These are phyloP conservation scores for Geotrichum ghanense DNA, from an alignment of 805 yeast genomes.

Conservation along the genomic window DNA sequence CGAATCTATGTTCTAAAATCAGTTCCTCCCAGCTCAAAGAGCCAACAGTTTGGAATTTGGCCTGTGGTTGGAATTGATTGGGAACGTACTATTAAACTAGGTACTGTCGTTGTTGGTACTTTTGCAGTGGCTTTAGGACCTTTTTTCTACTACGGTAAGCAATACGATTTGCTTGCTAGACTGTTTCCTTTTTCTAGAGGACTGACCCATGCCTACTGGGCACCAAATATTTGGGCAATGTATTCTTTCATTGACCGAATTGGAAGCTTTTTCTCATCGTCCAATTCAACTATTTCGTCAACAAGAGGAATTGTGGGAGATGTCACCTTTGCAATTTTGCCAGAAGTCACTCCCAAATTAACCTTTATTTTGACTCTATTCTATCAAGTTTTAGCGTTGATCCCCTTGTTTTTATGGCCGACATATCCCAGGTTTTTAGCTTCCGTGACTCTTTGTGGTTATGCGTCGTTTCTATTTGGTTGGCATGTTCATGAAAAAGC, in stretches of 20 bases:
- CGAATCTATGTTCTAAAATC: conserved; percentile 51
- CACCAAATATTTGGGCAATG: conserved; percentile 94
- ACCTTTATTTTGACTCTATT: conserved; percentile 77
- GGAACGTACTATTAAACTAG: conserved; percentile 29
- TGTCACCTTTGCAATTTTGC: conserved; percentile 68
- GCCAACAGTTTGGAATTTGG: conserved; percentile 38
- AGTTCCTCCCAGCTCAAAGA: conserved; percentile 14
- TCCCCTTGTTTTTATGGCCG: conserved; percentile 55
- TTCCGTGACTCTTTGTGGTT: conserved; percentile 78
- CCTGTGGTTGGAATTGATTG: conserved; percentile 47
- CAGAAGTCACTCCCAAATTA: conserved; percentile 63
- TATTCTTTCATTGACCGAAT: conserved; percentile 75
- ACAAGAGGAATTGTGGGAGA: conserved; percentile 93
- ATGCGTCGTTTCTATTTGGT: conserved; percentile 84
- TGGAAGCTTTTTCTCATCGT: conserved; percentile 25
- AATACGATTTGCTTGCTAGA: conserved; percentile 55
- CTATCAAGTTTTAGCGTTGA: conserved; percentile 66
- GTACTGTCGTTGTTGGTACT: conserved; percentile 46
- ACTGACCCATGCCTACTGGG: conserved; percentile 97
- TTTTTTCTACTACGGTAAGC: conserved; percentile 47
- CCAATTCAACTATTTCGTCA: conserved; percentile 30
- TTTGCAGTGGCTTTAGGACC: conserved; percentile 70
- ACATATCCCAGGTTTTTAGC: conserved; percentile 72
- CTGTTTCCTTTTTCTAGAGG: conserved; percentile 93
- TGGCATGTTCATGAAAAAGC: conserved; percentile 99